phyloP scores from a whole-genome alignment of 331 rosid genomes.

The Phaseolus coccineus region DNA sequence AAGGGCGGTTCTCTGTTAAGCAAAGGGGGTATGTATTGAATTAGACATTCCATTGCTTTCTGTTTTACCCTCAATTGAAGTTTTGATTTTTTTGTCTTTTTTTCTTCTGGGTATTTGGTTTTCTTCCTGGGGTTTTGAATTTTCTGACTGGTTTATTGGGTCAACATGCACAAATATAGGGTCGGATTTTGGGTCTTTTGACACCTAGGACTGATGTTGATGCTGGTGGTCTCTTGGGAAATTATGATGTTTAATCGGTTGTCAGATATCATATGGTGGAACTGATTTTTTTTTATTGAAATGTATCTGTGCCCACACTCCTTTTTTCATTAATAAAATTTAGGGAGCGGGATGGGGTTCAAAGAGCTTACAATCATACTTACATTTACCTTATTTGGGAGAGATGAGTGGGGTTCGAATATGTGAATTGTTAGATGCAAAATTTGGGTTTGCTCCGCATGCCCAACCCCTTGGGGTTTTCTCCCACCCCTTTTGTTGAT shows the following conservation, averaged over 20 bases:
- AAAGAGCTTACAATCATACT: not conserved
- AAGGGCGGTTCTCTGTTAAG: slow-evolving; percentile 56
- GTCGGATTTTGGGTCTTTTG: slow-evolving; percentile 37
- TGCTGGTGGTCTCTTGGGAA: not conserved
- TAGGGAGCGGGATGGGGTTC: not conserved
- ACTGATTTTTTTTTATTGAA: not conserved
- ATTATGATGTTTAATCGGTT: not conserved
- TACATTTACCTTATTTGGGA: no score
- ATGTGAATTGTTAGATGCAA: not conserved
- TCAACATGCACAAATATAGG: not conserved
- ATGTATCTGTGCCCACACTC: not conserved
- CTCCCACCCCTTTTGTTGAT: not conserved
- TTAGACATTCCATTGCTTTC: slow-evolving; percentile 27
- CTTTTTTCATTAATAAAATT: slow-evolving; percentile 12
- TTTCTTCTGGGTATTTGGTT: not conserved
- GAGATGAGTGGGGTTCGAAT: not conserved
- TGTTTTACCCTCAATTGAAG: slow-evolving; percentile 45
- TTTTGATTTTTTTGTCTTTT: slow-evolving; percentile 33
- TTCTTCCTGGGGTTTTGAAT: slow-evolving; percentile 4
- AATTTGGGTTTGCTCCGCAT: not conserved
- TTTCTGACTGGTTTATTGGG: slow-evolving; percentile 36
- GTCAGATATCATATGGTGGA: not conserved
- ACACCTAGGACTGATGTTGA: not conserved
- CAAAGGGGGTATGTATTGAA: slow-evolving; percentile 55
- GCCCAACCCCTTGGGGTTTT: not conserved